Base-by-base conservation (phyloP, 148 eudicot species). In the Arctostaphylos glauca region DNA sequence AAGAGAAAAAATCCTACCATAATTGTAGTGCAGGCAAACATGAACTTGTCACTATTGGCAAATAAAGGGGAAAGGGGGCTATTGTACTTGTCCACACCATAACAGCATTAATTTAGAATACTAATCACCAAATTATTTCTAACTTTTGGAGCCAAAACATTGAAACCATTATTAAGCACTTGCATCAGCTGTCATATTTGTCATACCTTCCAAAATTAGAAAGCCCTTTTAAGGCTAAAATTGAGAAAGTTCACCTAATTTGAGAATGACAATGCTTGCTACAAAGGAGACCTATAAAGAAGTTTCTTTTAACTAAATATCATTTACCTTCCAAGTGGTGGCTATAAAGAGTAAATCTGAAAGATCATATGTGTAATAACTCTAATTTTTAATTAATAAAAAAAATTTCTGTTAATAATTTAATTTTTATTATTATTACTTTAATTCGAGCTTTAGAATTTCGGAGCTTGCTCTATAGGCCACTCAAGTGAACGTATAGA, bases 271-370 rank as follows among this genome's bases (percentile, higher is more conserved):
- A 84, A 62, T 91, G 98, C 87, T 88, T 87, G 85, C 94, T 95
- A 94, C 87, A 80, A 91, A 85, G 94, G 93, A 84, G 91, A 94
- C 95, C 93, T 79, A 81, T 87, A 90, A 87, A 84, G 79, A 53
- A 80, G 82, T 79, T 84, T 80, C 90, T 90, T 91, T 87, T 31
- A 31, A 73, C 0, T 31, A 78, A 83, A 78, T 88, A 89, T 82
- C 84, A 82, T 54, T 78, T 70, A 46, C 19, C 81, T 81, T 38
- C 12, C 13, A 73, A 50, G 48, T 80, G 84, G 71, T 83, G 77
- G 81, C 86, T 91, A 89, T 91, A 89, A 31, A 88, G 89, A 84
- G 83, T 41, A 66, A 38, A 52, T 47, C 71, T 71, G 79, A 44
- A 82, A 77, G 54, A 84, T 78, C 47, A 55, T 49, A 19, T 50